These are phyloP conservation scores for Candida nonsorbophila DNA, from an alignment of 805 yeast species.

Conservation along the genomic window DNA sequence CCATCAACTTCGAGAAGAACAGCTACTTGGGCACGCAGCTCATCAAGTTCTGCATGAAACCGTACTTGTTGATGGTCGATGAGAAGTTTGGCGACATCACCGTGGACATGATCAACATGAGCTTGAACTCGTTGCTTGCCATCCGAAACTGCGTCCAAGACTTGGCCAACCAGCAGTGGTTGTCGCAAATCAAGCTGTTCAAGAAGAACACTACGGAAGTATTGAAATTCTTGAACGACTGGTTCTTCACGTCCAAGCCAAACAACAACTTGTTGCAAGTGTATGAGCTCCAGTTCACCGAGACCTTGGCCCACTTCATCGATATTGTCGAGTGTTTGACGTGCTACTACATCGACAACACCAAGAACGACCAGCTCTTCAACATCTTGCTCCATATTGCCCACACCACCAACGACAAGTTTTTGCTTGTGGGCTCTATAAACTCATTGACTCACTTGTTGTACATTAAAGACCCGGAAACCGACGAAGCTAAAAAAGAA, in stretches of 20 bases:
- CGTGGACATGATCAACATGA: constrained; percentile 16
- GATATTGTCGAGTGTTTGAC: constrained; percentile 84
- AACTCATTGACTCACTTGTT: constrained; percentile 77
- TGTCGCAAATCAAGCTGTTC: constrained; percentile 52
- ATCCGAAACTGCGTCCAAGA: constrained; percentile 83
- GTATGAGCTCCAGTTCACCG: constrained; percentile 39
- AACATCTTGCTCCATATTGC: constrained; percentile 49
- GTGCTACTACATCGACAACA: constrained; percentile 74
- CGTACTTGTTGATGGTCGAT: constrained; percentile 20
- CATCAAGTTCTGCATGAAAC: constrained; percentile 29
- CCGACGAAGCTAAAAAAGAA: constrained; percentile 15
- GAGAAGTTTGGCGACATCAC: constrained; percentile 11
- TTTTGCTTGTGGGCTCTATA: constrained; percentile 60
- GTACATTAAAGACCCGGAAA: constrained; percentile 42
- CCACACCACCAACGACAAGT: constrained; percentile 55
- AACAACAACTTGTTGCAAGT: constrained; percentile 10
- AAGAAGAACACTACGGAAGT: constrained; percentile 41
- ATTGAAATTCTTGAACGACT: constrained; percentile 33
- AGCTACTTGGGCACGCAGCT: constrained; percentile 39
- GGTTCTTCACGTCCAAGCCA: constrained; percentile 21
- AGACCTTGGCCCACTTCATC: constrained; percentile 58
- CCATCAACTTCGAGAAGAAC: constrained; percentile 41
- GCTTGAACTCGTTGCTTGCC: constrained; percentile 52
- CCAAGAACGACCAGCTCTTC: constrained; percentile 65
- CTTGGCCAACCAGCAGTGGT: constrained; percentile 70